These are phyloP conservation scores for Endogone sp. DNA, from an alignment of 192 early-diverging fungal genomes.

Conservation along the genomic window DNA sequence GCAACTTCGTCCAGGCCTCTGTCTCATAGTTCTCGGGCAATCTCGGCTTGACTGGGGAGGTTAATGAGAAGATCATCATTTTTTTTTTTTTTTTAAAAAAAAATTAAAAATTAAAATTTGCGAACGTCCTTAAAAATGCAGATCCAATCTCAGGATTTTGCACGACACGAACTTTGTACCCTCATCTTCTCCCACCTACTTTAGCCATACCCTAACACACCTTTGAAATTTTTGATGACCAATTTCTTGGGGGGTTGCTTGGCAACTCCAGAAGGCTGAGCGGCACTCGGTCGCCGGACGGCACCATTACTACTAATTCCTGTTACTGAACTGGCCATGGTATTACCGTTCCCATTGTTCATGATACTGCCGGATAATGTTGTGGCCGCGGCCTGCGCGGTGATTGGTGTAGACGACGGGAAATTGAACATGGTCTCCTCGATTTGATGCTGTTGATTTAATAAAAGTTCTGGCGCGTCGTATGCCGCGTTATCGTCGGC, in stretches of 20 bases:
- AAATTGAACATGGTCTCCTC: not conserved
- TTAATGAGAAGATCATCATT: not conserved
- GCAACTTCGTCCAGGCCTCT: conserved; percentile 59
- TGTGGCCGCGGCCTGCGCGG: not conserved
- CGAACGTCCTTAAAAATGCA: too few species aligned
- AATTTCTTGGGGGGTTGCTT: conserved; percentile 51
- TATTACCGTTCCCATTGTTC: not conserved
- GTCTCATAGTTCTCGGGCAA: conserved; percentile 68
- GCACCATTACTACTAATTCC: conserved; percentile 2
- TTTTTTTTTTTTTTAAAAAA: not conserved
- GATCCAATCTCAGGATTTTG: too few species aligned
- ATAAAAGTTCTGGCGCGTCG: not conserved
- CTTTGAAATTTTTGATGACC: conserved; percentile 61
- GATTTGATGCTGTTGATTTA: not conserved
- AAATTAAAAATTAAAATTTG: not conserved
- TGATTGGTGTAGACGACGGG: not conserved
- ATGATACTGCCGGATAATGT: not conserved
- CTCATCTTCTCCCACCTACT: too few species aligned
- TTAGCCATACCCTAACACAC: too few species aligned
- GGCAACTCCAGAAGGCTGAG: not conserved
- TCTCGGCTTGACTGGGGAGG: conserved; percentile 42
- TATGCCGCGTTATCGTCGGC: conserved; percentile 1
- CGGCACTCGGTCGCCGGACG: conserved; percentile 7
- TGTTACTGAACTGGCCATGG: not conserved
- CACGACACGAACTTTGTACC: too few species aligned